phyloP scores from a whole-genome alignment of 495 filamentous ascomycete genomes.

The Podospora pseudocomata region DNA sequence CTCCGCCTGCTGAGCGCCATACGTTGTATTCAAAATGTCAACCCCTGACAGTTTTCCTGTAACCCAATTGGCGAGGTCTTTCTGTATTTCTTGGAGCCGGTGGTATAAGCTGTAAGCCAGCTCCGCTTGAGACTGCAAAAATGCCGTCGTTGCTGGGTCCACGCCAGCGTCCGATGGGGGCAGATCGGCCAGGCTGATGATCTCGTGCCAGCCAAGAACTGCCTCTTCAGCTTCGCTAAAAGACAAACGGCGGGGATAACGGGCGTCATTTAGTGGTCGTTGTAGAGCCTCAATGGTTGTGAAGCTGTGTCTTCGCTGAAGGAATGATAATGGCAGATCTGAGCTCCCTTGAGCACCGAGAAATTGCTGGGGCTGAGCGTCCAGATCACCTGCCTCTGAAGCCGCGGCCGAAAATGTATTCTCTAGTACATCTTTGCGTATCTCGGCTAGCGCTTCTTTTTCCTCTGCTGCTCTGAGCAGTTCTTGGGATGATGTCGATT shows the following conservation, averaged over 20 bases:
- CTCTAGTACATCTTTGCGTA: slow-evolving; percentile 24
- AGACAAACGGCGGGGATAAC: slow-evolving; percentile 77
- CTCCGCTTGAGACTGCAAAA: slow-evolving; percentile 39
- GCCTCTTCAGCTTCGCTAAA: slow-evolving; percentile 89
- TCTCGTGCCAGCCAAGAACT: slow-evolving; percentile 65
- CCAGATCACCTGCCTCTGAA: slow-evolving; percentile 44
- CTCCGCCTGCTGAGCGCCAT: slow-evolving; percentile 58
- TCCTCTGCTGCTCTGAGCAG: neutral
- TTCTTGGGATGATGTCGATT: neutral
- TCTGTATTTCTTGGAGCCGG: slow-evolving; percentile 47
- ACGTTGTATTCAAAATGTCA: slow-evolving; percentile 58
- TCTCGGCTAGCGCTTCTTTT: slow-evolving; percentile 21
- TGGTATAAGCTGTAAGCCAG: slow-evolving; percentile 58
- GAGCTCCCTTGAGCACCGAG: slow-evolving; percentile 35
- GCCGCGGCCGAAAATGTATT: slow-evolving; percentile 37
- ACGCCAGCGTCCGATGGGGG: slow-evolving; percentile 32
- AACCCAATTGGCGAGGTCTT: slow-evolving; percentile 61
- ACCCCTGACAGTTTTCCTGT: slow-evolving; percentile 58
- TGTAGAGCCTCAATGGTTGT: slow-evolving; percentile 33
- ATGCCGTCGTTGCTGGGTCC: neutral
- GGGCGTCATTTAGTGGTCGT: slow-evolving; percentile 48
- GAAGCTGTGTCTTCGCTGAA: slow-evolving; percentile 50
- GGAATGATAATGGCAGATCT: slow-evolving; percentile 21
- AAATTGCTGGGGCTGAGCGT: slow-evolving; percentile 37
- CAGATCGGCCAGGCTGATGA: slow-evolving; percentile 41